These are phyloP conservation scores for Lentinula guzmanii DNA, from an alignment of 768 basidiomycete species.

Conservation along the genomic window DNA sequence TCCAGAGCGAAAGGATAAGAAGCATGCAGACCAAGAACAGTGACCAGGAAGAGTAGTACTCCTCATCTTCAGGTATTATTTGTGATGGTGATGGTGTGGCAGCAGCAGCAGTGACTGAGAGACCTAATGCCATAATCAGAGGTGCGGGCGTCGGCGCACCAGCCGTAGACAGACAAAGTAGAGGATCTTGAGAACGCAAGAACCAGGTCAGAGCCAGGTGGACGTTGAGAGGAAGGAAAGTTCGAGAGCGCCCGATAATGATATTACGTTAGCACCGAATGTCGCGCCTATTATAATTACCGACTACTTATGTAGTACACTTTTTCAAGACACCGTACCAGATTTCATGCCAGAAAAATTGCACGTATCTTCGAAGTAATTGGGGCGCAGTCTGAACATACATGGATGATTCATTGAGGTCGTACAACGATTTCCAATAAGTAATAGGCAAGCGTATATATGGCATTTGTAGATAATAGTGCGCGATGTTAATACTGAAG, in stretches of 20 bases:
- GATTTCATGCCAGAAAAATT: too few species aligned
- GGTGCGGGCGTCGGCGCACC: not conserved
- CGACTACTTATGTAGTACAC: too few species aligned
- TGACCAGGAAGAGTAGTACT: slow-evolving; percentile 92
- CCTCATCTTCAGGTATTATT: slow-evolving; percentile 62
- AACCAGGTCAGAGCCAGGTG: not conserved
- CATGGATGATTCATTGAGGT: too few species aligned
- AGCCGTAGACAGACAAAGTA: not conserved
- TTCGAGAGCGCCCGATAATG: not conserved
- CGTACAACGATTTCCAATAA: too few species aligned
- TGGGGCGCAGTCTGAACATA: too few species aligned
- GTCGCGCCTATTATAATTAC: too few species aligned
- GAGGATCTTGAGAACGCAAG: not conserved
- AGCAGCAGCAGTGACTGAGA: slow-evolving; percentile 29
- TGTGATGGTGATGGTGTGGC: slow-evolving; percentile 23
- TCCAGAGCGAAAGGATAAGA: slow-evolving; percentile 90
- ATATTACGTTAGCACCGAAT: not conserved
- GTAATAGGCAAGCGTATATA: too few species aligned
- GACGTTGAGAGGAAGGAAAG: not conserved
- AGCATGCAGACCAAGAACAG: slow-evolving; percentile 88
- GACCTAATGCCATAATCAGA: slow-evolving; percentile 29
- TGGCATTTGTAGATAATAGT: too few species aligned
- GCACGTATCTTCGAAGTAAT: too few species aligned
- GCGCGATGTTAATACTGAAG: too few species aligned
- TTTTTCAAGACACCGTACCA: too few species aligned